Evolutionary conservation across 306 rosid species (phyloP), one percentile per base, ranked within the genome.

Genomic region (Cucumis cinereus): DNA sequence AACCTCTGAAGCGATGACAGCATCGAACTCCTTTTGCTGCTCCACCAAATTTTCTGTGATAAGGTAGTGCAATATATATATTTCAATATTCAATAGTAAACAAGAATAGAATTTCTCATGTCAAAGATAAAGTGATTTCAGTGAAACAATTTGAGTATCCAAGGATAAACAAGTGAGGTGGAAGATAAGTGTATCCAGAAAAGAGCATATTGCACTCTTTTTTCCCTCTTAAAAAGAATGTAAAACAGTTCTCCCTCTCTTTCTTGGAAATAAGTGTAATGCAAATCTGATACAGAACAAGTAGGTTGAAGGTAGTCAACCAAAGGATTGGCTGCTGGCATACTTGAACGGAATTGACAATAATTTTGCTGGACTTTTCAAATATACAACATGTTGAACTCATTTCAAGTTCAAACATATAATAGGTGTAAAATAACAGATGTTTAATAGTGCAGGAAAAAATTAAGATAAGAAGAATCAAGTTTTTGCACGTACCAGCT

Each of bases 1-100:
- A 82, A 93, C 97, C 97, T 94, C 99, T 79, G 88, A 79, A 68
- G 99, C 81, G 85, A 91, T 83, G 77, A 92, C 96, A 14, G 93
- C 97, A 78, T 94, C 99, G 70, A 91, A 94, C 79, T 76, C 80
- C 62, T 83, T 90, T 57, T 88, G 90, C 85, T 90, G 92, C 82
- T 91, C 96, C 19, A 90, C 98, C 52, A 93, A 83, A 77, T 85
- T 91, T 84, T 93, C 98, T 93, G 96, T 28, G 41, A 30, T n/a
- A 43, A 54, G 17, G 20, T 59, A 41, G 53, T 33, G n/a, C n/a
- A n/a, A n/a, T n/a, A 28, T 68, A 36, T 43, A 58, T 19, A 45
- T 68, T 23, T 66, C 54, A 41, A 38, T 55, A 36, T 50, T 30
- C 71, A 28, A 33, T 13, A 38, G 26, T 11, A 5, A 3, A 62